Evolutionary conservation across 495 filamentous ascomycete genomes (phyloP), one percentile per base, ranked within the genome.

Genomic region (Clohesyomyces aquaticus): DNA sequence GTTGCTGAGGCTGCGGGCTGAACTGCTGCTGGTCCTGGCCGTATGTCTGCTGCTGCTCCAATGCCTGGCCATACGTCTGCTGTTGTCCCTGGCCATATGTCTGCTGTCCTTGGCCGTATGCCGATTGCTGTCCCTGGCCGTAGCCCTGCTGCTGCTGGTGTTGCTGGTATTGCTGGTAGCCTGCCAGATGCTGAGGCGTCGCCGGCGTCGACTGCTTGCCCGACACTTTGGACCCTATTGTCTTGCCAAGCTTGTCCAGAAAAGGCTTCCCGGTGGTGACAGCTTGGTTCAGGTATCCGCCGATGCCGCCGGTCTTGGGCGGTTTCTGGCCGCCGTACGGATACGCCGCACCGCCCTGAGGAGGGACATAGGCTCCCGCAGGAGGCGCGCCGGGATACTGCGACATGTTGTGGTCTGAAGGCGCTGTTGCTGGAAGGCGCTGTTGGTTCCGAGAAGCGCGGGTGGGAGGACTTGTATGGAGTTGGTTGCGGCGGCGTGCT

Each of bases 211-310:
- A 38, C 26, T 27, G 58, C 48, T 70, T 70, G 53, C 50, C 38
- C 2, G 58, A 52, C 19, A 70, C 23, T 48, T 62, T 70, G 6
- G 63, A 65, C 55, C 59, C 62, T 14, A 70, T 61, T 10, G 58
- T 63, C 59, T 70, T 70, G 28, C 58, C 52, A 12, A 70, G 32
- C 49, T 70, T 70, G 35, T 70, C 61, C 46, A 65, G 48, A 32
- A 66, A 52, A 1, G 67, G 67, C 49, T 70, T 70, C 18, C 63
- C 63, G 21, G 63, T 70, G n/a, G 63, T 70, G 14, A 70, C 63
- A 16, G 67, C 67, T 48, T 70, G 67, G 43, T 70, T 59, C 45
- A 70, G 32, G 42, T 48, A 63, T 57, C 53, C 52, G 32, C 21
- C 63, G 53, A 23, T 63, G 23, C 4, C 49, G 42, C 21, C 25